These are phyloP conservation scores for Scytalidium sp. DNA, from an alignment of 2,329 filamentous ascomycete genomes.

Conservation along the genomic window DNA sequence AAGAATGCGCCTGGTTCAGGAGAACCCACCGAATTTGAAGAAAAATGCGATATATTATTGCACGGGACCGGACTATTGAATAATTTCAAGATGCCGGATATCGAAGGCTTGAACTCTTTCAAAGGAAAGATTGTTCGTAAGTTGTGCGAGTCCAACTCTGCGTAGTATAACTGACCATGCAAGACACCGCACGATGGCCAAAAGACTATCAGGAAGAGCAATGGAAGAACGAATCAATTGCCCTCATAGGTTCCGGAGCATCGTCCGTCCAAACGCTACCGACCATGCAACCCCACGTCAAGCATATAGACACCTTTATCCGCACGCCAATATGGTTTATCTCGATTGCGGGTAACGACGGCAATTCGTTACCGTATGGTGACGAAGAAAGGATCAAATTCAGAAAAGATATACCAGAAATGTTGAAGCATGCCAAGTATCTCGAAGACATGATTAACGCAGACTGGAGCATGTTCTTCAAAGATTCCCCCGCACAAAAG, in stretches of 20 bases:
- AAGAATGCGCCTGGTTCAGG: constrained; percentile 25
- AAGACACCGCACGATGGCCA: constrained; percentile 44
- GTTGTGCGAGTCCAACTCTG: constrained; percentile 31
- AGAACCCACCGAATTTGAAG: constrained; percentile 15
- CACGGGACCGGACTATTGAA: constrained; percentile 23
- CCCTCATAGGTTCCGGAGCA: constrained; percentile 36
- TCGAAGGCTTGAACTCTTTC: constrained; percentile 43
- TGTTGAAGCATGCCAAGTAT: constrained; percentile 19
- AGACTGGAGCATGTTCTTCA: constrained; percentile 43
- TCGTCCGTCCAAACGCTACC: constrained; percentile 33
- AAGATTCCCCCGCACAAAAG: constrained; percentile 36
- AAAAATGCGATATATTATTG: constrained; percentile 20
- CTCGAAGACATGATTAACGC: constrained; percentile 40
- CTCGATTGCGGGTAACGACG: constrained; percentile 42
- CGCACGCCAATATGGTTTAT: constrained; percentile 47
- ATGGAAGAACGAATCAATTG: constrained; percentile 29
- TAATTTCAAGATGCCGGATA: constrained; percentile 41
- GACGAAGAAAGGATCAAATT: constrained; percentile 39
- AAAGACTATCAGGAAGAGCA: constrained; percentile 24
- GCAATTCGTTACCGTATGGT: constrained; percentile 41
- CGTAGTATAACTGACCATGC: constrained; percentile 13
- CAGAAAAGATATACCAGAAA: constrained; percentile 32
- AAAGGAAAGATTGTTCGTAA: constrained; percentile 43
- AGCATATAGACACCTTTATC: constrained; percentile 46
- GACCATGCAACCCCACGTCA: constrained; percentile 36